Evolutionary conservation across 2,329 filamentous ascomycete genomes (phyloP).

Genomic region (Trichoderma koningiopsis): DNA sequence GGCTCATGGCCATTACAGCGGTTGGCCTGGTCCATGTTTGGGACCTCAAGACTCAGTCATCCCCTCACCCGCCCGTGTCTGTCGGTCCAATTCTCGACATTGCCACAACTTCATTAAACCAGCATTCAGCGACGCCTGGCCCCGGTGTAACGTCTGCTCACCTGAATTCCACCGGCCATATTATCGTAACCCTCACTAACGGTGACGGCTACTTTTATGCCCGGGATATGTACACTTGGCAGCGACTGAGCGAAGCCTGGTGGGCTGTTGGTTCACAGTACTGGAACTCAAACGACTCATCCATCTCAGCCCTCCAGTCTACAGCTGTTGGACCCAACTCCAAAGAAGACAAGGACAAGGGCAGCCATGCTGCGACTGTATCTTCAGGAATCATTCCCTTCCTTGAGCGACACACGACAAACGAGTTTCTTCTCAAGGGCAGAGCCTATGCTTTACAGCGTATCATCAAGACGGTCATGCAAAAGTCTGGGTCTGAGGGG

Average conservation of each 20-base stretch:
- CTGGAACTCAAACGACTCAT: constrained; percentile 96
- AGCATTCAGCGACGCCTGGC: constrained; percentile 71
- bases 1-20: constrained; percentile 86
- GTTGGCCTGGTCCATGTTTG: constrained; percentile 90
- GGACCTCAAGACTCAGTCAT: constrained; percentile 81
- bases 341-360: constrained; percentile 48
- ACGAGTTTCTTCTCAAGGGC: constrained; percentile 87
- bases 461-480: constrained; percentile 84
- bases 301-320: constrained; percentile 77
- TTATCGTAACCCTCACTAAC: constrained; percentile 89
- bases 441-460: constrained; percentile 89
- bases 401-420: constrained; percentile 92
- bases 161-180: constrained; percentile 81
- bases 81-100: constrained; percentile 87
- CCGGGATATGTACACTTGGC: constrained; percentile 84
- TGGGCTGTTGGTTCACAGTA: constrained; percentile 98
- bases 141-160: constrained; percentile 90
- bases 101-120: constrained; percentile 75
- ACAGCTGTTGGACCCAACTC: constrained; percentile 64
- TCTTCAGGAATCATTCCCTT: constrained; percentile 92
- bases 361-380: constrained; percentile 57
- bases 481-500: constrained; percentile 86
- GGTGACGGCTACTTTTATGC: constrained; percentile 94
- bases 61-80: constrained; percentile 87
- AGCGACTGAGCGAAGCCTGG: constrained; percentile 94